A percentile compares a stretch with the other conserved stretches of the same genome.
Evolutionary conservation across 139 green algal genomes (phyloP).

Genomic region (Desmodesmus armatus): DNA sequence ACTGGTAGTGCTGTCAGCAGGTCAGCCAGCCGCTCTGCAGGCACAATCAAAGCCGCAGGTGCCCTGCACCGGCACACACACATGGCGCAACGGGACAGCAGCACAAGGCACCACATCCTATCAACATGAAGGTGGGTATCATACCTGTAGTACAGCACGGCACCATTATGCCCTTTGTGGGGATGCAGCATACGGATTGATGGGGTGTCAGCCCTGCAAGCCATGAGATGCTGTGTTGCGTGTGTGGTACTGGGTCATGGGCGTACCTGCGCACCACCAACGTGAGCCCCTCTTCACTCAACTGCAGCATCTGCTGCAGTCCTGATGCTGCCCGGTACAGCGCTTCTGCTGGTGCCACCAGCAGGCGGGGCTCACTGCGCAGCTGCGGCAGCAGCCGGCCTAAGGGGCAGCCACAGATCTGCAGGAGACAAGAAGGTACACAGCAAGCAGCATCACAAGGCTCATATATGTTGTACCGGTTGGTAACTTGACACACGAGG

Average conservation of each 20-base stretch:
- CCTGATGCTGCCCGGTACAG: slow-evolving; percentile 24
- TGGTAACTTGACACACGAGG: no score
- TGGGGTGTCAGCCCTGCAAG: background rate
- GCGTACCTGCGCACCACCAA: slow-evolving; percentile 24
- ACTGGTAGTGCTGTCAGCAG: slow-evolving; percentile 14
- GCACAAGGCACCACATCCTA: no score
- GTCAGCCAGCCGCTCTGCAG: background rate
- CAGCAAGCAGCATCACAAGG: background rate
- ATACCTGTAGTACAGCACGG: no score
- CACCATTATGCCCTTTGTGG: no score
- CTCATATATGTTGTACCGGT: background rate
- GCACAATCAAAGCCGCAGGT: slow-evolving; percentile 11
- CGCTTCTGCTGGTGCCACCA: slow-evolving; percentile 10
- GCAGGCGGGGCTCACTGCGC: background rate
- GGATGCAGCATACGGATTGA: no score
- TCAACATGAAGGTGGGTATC: background rate
- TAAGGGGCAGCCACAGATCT: background rate
- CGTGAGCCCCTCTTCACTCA: slow-evolving; percentile 41
- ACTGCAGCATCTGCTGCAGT: slow-evolving; percentile 32
- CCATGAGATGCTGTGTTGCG: background rate
- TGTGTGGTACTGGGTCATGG: background rate
- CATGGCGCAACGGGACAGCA: background rate
- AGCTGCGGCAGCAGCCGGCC: background rate
- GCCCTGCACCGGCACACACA: background rate
- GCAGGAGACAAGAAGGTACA: background rate